Evolutionary conservation across 441 rosid species (phyloP).

Genomic region (Erodium trifolium): DNA sequence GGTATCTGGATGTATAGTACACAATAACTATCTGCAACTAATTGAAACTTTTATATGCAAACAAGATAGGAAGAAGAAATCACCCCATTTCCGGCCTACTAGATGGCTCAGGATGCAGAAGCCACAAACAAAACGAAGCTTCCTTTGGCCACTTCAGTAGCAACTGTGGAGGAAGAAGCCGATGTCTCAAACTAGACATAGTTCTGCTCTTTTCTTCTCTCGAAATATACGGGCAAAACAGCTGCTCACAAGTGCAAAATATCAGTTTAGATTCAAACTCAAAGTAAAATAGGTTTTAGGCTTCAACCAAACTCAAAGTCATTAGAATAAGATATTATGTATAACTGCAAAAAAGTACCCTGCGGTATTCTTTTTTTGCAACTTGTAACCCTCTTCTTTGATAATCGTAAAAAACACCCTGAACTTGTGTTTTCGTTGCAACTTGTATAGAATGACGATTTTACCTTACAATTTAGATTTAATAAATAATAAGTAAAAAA

Average conservation of each 20-base stretch:
- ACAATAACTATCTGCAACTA: too few relatives aligned
- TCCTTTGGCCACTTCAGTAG: constrained; percentile 80
- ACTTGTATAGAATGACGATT: too few relatives aligned
- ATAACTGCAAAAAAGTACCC: too few relatives aligned
- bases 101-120: constrained; percentile 81
- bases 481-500: too few relatives aligned
- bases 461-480: too few relatives aligned
- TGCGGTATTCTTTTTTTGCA: too few relatives aligned
- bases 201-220: constrained; percentile 83
- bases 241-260: constrained; percentile 40
- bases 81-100: constrained; percentile 75
- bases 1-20: too few relatives aligned
- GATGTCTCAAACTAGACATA: constrained; percentile 91
- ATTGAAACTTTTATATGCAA: constrained; percentile 8
- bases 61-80: constrained; percentile 13
- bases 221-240: constrained; percentile 77
- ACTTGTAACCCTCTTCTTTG: too few relatives aligned
- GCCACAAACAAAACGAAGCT: constrained; percentile 93
- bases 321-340: background rate
- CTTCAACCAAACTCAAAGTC: background rate
- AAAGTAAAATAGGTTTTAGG: background rate
- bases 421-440: too few relatives aligned
- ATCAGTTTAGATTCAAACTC: constrained; percentile 26
- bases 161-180: constrained; percentile 91
- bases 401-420: too few relatives aligned